phyloP scores from a whole-genome alignment of 257 asterid species.

The Asclepias syriaca region DNA sequence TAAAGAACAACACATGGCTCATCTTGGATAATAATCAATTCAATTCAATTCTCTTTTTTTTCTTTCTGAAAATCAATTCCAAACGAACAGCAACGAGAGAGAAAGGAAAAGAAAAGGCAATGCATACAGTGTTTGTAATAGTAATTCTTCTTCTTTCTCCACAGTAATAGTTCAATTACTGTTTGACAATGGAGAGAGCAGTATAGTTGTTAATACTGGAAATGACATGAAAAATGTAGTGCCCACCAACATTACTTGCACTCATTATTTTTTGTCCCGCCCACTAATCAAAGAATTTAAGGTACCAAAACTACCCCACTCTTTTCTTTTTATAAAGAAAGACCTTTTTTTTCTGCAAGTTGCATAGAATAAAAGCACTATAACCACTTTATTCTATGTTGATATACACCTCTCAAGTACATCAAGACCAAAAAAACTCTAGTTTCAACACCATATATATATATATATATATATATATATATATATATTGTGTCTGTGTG shows the following conservation, averaged over 20 bases:
- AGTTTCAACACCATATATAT: too few species aligned
- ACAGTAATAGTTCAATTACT: neutral
- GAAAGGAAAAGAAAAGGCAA: constrained; percentile 3
- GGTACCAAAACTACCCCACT: constrained; percentile 31
- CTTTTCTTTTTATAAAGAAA: constrained; percentile 22
- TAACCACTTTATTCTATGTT: constrained; percentile 29
- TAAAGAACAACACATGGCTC: too few species aligned
- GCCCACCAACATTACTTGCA: constrained; percentile 17
- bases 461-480: too few species aligned
- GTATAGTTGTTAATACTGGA: constrained; percentile 5
- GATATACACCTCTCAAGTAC: constrained; percentile 23
- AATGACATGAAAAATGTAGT: constrained; percentile 8
- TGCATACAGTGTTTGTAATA: neutral
- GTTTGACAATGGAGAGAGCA: constrained; percentile 2
- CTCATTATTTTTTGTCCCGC: constrained; percentile 19
- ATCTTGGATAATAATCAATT: too few species aligned
- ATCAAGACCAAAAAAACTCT: constrained; percentile 15
- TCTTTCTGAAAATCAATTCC: constrained; percentile 2
- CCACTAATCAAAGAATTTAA: constrained; percentile 20
- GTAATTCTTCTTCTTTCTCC: constrained; percentile 9
- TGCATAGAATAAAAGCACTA: constrained; percentile 28
- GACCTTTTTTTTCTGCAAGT: constrained; percentile 18
- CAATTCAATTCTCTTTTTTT: too few species aligned
- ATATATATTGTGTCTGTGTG: too few species aligned
- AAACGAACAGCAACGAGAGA: neutral